Evolutionary conservation across 768 basidiomycete species (phyloP), one percentile per base, ranked within the genome.

Genomic region (Lyophyllum atratum): DNA sequence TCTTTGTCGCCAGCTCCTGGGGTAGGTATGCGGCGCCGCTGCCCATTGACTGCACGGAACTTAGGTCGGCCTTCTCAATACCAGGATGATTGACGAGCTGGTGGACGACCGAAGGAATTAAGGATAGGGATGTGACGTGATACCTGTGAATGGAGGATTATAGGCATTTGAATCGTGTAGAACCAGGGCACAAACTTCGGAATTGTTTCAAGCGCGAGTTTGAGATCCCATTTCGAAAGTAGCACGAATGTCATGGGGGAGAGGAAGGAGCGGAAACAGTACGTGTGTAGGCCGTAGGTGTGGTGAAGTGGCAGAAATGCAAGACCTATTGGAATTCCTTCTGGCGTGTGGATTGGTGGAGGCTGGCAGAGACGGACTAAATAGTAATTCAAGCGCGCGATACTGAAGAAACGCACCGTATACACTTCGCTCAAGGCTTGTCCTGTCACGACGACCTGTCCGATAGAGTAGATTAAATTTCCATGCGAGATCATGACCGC

Each of bases 401-500:
- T 31, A 31, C 29, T 22, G 24, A 42, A 9, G 14, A 33, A 25
- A 68, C 76, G 31, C 65, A 84, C 85, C 25, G 66, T 65, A 58
- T 70, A 67, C 0, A 80, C 74, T 44, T 77, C 73, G 6, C 65
- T 52, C 0, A 55, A 44, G 19, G 69, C 75, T n/a, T 66, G 54
- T 1, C n/a, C 29, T 4, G 77, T 8, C 2, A 79, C 67, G 0
- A 71, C 57, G 0, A 60, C 37, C 66, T 88, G 82, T 1, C 50
- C 45, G 0, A 85, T 12, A 0, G 82, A 77, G 54, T 69, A 75
- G 24, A 80, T 69, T 17, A 89, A 44, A 66, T 89, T 90, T 47
- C 83, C 83, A 62, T 90, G 88, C 0, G 88, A 83, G 25, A 88
- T 81, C 87, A 85, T 87, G n/a, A 90, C 85, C 7, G 81, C 89